Evolutionary conservation across 2,329 filamentous ascomycete species (phyloP).

Genomic region (Diaporthe ilicicola): DNA sequence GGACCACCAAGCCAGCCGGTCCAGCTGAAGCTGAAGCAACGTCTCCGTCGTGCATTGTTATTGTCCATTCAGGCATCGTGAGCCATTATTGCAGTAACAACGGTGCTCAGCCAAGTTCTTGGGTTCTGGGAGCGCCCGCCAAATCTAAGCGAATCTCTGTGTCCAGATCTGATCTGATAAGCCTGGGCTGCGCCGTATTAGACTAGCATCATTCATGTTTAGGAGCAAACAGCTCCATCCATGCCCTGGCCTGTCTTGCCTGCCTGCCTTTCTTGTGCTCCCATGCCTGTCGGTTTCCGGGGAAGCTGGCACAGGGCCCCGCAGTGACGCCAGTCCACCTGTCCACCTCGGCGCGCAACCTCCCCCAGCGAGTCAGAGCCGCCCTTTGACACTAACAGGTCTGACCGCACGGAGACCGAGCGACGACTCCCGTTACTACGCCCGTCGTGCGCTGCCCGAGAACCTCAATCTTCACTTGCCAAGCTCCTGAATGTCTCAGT

Average conservation of each 20-base stretch:
- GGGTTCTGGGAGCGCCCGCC: not conserved
- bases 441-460: not conserved
- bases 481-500: not conserved
- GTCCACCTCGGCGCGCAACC: not conserved
- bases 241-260: not conserved
- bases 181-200: conserved; percentile 3
- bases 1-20: too few species aligned
- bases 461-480: not conserved
- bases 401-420: conserved; percentile 5
- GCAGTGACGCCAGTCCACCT: conserved; percentile 11
- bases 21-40: not conserved
- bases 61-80: not conserved
- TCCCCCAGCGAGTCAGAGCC: conserved; percentile 12
- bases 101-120: conserved; percentile 5
- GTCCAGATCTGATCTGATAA: conserved; percentile 6
- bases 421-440: not conserved
- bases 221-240: not conserved
- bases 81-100: not conserved
- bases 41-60: not conserved
- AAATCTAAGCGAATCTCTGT: not conserved
- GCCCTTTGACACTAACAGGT: conserved; percentile 11
- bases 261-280: not conserved
- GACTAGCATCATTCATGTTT: conserved; percentile 7
- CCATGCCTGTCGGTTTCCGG: not conserved
- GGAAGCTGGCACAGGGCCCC: conserved; percentile 20